A percentile compares a stretch with the other conserved stretches of the same genome.
These are phyloP conservation scores for Blumeriella jaapii DNA, from an alignment of 2,329 filamentous ascomycete genomes.

Conservation along the genomic window DNA sequence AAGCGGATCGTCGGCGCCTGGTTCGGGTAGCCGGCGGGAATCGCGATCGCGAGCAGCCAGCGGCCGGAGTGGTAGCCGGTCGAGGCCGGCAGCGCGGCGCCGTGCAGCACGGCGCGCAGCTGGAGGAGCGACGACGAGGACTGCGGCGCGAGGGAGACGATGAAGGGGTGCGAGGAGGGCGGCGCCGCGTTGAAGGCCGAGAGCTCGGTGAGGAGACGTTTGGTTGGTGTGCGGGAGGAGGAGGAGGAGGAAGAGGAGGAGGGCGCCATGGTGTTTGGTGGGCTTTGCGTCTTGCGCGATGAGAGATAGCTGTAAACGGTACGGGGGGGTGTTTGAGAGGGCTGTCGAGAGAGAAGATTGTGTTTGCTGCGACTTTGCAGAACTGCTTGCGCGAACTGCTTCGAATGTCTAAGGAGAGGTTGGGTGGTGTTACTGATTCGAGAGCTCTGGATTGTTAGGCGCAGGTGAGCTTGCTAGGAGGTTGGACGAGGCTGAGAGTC, in stretches of 20 bases:
- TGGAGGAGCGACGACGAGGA: constrained; percentile 41
- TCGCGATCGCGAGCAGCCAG: constrained; percentile 69
- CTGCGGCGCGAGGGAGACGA: constrained; percentile 43
- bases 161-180: constrained; percentile 43
- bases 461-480: no score
- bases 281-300: not conserved
- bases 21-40: constrained; percentile 71
- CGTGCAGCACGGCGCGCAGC: constrained; percentile 38
- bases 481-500: no score
- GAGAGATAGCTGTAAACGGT: not conserved
- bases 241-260: not conserved
- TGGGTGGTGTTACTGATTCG: no score
- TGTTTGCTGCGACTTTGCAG: no score
- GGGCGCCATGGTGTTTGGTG: not conserved
- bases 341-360: no score
- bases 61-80: constrained; percentile 42
- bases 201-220: constrained; percentile 48
- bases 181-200: constrained; percentile 29
- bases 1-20: constrained; percentile 69
- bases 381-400: no score
- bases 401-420: no score
- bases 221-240: constrained; percentile 32
- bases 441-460: no score
- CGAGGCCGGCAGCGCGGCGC: constrained; percentile 20
- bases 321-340: no score